Evolutionary conservation across 352 stramenopile species (phyloP), one percentile per base, ranked within the genome.

Genomic region (Phytophthora pistaciae): DNA sequence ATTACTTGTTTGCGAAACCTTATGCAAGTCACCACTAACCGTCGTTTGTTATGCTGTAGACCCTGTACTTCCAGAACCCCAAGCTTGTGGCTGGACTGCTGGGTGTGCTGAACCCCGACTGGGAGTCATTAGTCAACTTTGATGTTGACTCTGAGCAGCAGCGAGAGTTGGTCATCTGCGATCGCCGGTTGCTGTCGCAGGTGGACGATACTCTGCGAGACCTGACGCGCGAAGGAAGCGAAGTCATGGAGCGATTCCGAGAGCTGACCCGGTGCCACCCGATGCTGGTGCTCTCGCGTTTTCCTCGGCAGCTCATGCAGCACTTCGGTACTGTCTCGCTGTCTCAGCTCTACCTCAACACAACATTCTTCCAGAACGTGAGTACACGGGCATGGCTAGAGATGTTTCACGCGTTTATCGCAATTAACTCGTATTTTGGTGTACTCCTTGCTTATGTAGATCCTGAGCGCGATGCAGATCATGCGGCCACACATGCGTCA

Each of bases 321-420:
- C 79, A 84, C 50, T 72, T 87, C 7, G 83, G 82, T 3, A 78
- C 77, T 13, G 70, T 92, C 5, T 92, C 87, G 38, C 68, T 94
- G 21, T 91, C 85, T 25, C 72, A 88, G 33, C 77, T 94, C 36
- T 94, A 93, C 60, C 78, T 89, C 59, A 90, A 91, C 61, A 75
- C 78, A 3, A 64, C 68, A 14, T 72, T 87, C 23, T 90, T 91
- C 50, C 77, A 87, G 46, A 88, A 90, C 40, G 84, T 93, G 77
- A 50, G 82, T 56, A 10, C 6, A 14, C 13, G 33, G 14, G 21
- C 20, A 8, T 33, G 29, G 6, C 29, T 33, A 7, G 7, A 9
- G 29, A 9, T 16, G 46, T 53, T 53, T 27, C 20, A 44, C 14
- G 14, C 38, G 6, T 27, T 56, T 9, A n/a, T 21, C 11, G 36